Base-by-base conservation (phyloP, 2,329 filamentous ascomycete species). In the Pezicula radicicola region DNA sequence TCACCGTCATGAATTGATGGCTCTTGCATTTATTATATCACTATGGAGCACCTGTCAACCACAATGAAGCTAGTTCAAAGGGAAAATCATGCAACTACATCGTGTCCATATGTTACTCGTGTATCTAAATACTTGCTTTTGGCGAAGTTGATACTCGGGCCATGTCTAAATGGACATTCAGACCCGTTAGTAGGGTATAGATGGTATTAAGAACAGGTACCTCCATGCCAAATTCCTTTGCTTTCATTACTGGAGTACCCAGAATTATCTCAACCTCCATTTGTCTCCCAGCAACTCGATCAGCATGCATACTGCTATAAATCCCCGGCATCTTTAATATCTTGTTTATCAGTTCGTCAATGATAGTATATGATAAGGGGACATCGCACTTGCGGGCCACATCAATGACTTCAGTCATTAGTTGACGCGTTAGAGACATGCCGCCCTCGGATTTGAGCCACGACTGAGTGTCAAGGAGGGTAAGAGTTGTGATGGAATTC, bases 201-300 rank as follows among this genome's bases (percentile, higher is more conserved):
- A 74, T 57, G 0, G 68, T 68, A 45, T 72, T 67, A 63, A 85
- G 58, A 52, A 78, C 71, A 2, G 79, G 77, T 68, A 81, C 78
- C 53, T 79, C 71, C 8, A 81, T 68, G 0, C 79, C 80, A 35
- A 79, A 70, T 59, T 77, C 75, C 52, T 72, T 72, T 0, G 78
- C 83, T 51, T 81, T 76, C 49, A 72, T 68, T 6, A 84, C 75
- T 3, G 81, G 79, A 60, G 84, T 83, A 0, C 83, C 82, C 12
- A 86, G 61, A 48, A 86, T 84, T 4, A 83, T 78, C 48, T 86
- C 83, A 48, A 85, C 68, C 62, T 87, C 83, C 79, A 86, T 79
- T 8, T 71, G 72, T 56, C 75, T 75, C 0, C 79, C 79, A 16
- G 73, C 71, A 58, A 80, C 76, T 66, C 75, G 82, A 63, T 86